Conservation (phyloP, 139 green algal genomes). For the Chloropicon primus region DNA sequence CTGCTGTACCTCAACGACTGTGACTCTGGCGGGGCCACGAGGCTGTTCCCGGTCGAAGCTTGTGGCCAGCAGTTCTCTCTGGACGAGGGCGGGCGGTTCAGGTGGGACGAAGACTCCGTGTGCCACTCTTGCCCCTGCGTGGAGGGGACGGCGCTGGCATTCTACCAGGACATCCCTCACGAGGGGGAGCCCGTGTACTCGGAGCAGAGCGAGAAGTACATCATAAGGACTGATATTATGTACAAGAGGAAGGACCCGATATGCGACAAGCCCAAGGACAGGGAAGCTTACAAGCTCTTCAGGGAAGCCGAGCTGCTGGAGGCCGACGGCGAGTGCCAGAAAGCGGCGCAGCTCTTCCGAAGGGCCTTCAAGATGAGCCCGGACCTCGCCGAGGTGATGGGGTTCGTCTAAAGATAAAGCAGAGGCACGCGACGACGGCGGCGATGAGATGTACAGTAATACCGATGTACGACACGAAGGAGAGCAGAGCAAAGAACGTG, state of each 20-base stretch:
- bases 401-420: background rate
- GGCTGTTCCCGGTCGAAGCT: background rate
- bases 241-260: conserved; percentile 6
- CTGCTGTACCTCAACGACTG: conserved; percentile 24
- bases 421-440: too few species aligned
- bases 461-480: too few species aligned
- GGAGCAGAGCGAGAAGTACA: conserved; percentile 5
- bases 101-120: conserved; percentile 12
- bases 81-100: background rate
- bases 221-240: conserved; percentile 26
- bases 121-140: background rate
- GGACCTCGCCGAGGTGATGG: background rate
- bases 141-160: conserved; percentile 6
- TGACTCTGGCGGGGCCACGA: conserved; percentile 12
- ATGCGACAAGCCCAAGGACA: conserved; percentile 3
- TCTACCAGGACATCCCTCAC: conserved; percentile 17
- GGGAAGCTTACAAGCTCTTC: conserved; percentile 14
- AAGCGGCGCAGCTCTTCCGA: conserved; percentile 4
- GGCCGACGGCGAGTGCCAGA: conserved; percentile 1
- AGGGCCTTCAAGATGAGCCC: background rate
- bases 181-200: conserved; percentile 16
- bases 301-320: conserved; percentile 6
- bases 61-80: background rate
- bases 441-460: too few species aligned
- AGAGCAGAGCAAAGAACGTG: too few species aligned